Conservation (phyloP, 176 grass and related monocot genomes). For the Eleusine indica region DNA sequence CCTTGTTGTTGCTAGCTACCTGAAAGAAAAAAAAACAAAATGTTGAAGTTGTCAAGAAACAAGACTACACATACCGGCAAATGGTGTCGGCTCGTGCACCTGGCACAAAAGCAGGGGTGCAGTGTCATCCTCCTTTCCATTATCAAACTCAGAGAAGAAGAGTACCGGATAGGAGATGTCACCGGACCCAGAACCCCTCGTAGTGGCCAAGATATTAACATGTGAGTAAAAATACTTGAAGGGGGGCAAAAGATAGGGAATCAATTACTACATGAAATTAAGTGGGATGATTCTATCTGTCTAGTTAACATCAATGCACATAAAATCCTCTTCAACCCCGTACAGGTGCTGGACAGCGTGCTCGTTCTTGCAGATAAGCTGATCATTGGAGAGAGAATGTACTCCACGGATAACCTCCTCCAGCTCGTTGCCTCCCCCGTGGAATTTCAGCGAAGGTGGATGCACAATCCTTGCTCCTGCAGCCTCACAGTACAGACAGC, state of each 20-base stretch:
- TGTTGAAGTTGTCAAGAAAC: background rate
- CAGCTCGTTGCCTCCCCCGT: slow-evolving; percentile 13
- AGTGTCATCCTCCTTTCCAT: background rate
- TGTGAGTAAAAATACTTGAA: slow-evolving; percentile 30
- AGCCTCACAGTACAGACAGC: slow-evolving; percentile 32
- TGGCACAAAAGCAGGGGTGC: slow-evolving; percentile 6
- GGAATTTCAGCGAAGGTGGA: background rate
- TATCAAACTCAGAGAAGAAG: slow-evolving; percentile 42
- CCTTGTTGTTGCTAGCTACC: background rate
- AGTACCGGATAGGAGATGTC: background rate
- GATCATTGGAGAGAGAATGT: too few relatives aligned
- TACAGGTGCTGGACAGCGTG: too few relatives aligned
- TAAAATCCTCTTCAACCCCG: too few relatives aligned
- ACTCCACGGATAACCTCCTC: too few relatives aligned
- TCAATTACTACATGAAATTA: background rate
- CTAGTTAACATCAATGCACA: too few relatives aligned
- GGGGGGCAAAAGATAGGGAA: background rate
- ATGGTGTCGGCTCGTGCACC: slow-evolving; percentile 31
- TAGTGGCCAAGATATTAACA: slow-evolving; percentile 36
- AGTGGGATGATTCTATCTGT: too few relatives aligned
- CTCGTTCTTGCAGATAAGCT: too few relatives aligned
- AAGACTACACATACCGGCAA: slow-evolving; percentile 21
- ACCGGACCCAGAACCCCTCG: background rate
- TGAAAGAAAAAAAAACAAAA: too few relatives aligned
- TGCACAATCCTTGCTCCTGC: slow-evolving; percentile 27